These are phyloP conservation scores for Pholiota microspora DNA, from an alignment of 768 basidiomycete species.

Conservation along the genomic window DNA sequence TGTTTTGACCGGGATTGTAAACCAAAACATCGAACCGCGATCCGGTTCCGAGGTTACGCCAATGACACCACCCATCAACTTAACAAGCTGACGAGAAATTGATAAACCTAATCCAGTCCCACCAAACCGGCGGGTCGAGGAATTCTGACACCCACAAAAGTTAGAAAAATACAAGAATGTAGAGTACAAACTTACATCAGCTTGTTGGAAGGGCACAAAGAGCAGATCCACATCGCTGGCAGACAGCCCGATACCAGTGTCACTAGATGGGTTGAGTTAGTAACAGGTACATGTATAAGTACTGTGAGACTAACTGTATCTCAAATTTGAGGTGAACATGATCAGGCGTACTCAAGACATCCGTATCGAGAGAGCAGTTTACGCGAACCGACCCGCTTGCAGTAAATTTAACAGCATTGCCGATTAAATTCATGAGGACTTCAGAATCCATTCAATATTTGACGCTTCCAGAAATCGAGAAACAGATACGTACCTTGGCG, in stretches of 20 bases:
- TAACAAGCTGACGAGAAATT: constrained; percentile 72
- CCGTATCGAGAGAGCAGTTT: constrained; percentile 51
- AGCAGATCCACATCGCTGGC: constrained; percentile 63
- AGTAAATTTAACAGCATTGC: constrained; percentile 78
- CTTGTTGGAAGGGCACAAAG: constrained; percentile 77
- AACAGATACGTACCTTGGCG: constrained; percentile 51
- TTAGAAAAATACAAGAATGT: neutral
- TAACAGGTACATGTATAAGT: neutral
- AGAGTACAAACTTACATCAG: constrained; percentile 40
- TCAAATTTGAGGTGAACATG: constrained; percentile 61
- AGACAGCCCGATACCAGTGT: constrained; percentile 72
- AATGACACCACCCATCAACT: constrained; percentile 74
- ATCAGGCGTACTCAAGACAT: constrained; percentile 27
- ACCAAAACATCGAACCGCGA: constrained; percentile 70
- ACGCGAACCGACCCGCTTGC: constrained; percentile 61
- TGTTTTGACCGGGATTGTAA: constrained; percentile 65
- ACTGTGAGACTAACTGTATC: constrained; percentile 46
- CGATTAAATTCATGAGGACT: constrained; percentile 78
- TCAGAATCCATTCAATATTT: constrained; percentile 4
- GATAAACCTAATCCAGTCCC: constrained; percentile 77
- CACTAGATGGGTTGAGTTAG: constrained; percentile 36
- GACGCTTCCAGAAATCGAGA: neutral
- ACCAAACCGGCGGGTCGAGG: constrained; percentile 72
- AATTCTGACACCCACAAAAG: constrained; percentile 39
- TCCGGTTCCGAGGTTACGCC: constrained; percentile 65